Conservation (phyloP, 2,329 filamentous ascomycete species). For the Alternaria tenuissima region DNA sequence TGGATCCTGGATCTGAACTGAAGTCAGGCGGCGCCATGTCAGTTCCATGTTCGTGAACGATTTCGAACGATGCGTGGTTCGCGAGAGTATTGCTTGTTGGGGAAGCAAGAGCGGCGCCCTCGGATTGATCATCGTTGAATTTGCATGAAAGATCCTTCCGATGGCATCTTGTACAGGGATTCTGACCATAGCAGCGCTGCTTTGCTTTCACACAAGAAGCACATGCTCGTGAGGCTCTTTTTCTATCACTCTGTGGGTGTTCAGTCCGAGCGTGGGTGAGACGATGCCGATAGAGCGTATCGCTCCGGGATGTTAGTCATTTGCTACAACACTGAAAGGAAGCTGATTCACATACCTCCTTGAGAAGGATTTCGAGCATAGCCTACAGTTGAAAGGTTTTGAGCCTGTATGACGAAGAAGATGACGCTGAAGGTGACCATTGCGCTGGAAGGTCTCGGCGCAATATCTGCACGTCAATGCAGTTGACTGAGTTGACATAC, state of each 20-base stretch:
- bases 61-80: neutral
- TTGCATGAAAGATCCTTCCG: neutral
- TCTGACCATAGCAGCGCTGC: neutral
- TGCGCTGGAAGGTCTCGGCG: neutral
- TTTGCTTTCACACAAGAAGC: neutral
- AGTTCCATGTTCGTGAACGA: neutral
- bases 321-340: neutral
- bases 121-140: neutral
- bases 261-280: neutral
- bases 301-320: neutral
- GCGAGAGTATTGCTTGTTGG: neutral
- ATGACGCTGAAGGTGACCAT: conserved; percentile 2
- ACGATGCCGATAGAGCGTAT: neutral
- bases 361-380: neutral
- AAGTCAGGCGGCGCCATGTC: neutral
- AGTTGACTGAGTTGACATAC: neutral
- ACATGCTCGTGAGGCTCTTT: neutral
- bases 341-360: neutral
- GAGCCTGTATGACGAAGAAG: neutral
- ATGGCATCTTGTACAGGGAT: neutral
- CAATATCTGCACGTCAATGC: neutral
- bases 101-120: neutral
- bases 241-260: neutral
- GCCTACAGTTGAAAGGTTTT: neutral
- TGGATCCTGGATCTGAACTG: neutral